Evolutionary conservation across 108 stramenopile genomes (phyloP).

Genomic region (Bacterosira constricta): DNA sequence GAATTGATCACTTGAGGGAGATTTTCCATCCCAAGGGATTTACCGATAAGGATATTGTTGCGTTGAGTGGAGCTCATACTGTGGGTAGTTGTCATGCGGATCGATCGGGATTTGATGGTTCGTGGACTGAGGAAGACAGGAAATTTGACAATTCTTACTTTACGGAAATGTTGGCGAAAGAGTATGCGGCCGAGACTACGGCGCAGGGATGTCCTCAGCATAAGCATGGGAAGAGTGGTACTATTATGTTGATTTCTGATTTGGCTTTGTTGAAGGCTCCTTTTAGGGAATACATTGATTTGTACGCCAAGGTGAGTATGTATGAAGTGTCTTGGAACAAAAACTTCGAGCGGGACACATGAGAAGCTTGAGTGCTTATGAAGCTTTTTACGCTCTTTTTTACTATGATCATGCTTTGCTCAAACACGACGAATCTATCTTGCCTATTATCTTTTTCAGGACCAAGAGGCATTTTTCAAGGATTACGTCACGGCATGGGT

Average conservation of each 20-base stretch:
- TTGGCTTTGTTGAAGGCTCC: constrained; percentile 49
- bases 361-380: no score
- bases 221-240: constrained; percentile 20
- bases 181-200: constrained; percentile 40
- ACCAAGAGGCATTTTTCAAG: constrained; percentile 40
- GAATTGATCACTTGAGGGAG: constrained; percentile 61
- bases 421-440: no score
- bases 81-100: constrained; percentile 69
- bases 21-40: constrained; percentile 85
- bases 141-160: constrained; percentile 62
- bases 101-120: constrained; percentile 56
- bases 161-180: constrained; percentile 48
- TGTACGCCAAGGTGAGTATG: constrained; percentile 49
- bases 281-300: constrained; percentile 35
- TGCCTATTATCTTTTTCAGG: no score
- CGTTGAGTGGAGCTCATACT: constrained; percentile 68
- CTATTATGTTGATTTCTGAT: constrained; percentile 52
- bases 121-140: constrained; percentile 53
- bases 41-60: constrained; percentile 71
- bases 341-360: no score
- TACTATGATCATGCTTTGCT: no score
- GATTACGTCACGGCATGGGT: constrained; percentile 44
- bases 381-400: no score
- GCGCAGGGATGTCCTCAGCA: constrained; percentile 48
- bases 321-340: constrained; percentile 2